Evolutionary conservation across 768 basidiomycete genomes (phyloP), one percentile per base, ranked within the genome.

Genomic region (Mycena amicta): DNA sequence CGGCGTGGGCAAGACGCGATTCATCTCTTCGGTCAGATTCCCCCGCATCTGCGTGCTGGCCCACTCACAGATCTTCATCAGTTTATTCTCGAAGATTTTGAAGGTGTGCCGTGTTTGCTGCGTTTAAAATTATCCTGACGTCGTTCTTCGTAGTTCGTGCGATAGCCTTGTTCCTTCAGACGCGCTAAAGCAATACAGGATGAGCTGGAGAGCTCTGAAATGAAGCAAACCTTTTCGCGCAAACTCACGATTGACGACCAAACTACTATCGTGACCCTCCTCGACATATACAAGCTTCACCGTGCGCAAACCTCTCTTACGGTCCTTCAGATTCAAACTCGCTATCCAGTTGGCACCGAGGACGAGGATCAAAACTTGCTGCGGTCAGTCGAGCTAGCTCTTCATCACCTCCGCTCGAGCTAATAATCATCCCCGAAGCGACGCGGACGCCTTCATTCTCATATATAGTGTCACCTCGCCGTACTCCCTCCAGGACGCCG

Each of bases 381-480:
- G 16, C 31, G 30, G 26, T 60, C 52, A 29, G 18, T n/a, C 43
- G 5, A 53, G n/a, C 8, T 26, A 28, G 8, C 27, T 27, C 45
- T 31, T 52, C 52, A 30, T 51, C 51, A 15, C 20, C 16, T n/a
- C 41, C 3, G 18, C 22, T 50, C 59, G 62, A 16, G 55, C 50
- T n/a, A n/a, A n/a, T n/a, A n/a, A n/a, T n/a, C n/a, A n/a, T n/a
- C n/a, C n/a, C n/a, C n/a, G n/a, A n/a, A n/a, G n/a, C n/a, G 62
- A 59, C 18, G 57, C 62, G 6, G 62, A 64, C 50, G 59, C 53
- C 33, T 64, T 57, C 56, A 57, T 64, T 47, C 58, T 64, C 55
- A 64, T 64, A 59, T 64, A 64, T 45, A 64, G 50, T 57, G 56
- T 53, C 56, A 64, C 62, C 2, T 64, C 62, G 41, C 58, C 59